Conservation (phyloP, 2,329 filamentous ascomycete species). For the Colletotrichum destructivum region DNA sequence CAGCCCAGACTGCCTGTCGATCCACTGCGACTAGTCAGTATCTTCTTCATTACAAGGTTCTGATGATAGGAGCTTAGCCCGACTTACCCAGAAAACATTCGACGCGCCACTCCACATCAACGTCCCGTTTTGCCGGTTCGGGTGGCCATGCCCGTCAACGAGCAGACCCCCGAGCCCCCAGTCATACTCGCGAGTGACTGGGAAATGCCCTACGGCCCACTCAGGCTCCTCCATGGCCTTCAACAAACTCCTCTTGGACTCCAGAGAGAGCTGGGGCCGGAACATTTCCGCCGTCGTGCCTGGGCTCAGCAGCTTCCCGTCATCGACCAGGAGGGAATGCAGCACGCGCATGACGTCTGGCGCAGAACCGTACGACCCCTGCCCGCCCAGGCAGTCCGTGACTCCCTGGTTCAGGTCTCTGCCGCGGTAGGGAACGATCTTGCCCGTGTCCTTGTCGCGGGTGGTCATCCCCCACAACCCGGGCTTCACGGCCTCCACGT, state of each 20-base stretch:
- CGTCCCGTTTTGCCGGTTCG: conserved; percentile 55
- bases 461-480: conserved; percentile 39
- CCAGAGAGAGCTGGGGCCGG: conserved; percentile 58
- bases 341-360: conserved; percentile 61
- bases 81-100: conserved; percentile 63
- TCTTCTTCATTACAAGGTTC: too few relatives aligned
- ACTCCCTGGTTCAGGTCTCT: conserved; percentile 39
- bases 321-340: conserved; percentile 62
- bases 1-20: conserved; percentile 55
- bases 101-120: conserved; percentile 62
- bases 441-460: conserved; percentile 39
- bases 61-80: conserved; percentile 38
- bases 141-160: conserved; percentile 54
- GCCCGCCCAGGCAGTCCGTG: conserved; percentile 51
- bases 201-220: conserved; percentile 50
- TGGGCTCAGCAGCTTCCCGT: conserved; percentile 61
- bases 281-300: conserved; percentile 62
- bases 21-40: conserved; percentile 45
- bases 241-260: conserved; percentile 42
- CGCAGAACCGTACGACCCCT: conserved; percentile 54
- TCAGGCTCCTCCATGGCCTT: conserved; percentile 47
- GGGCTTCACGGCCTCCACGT: not conserved
- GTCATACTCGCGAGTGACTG: conserved; percentile 54
- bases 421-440: conserved; percentile 30
- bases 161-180: conserved; percentile 61